Conservation (phyloP, 176 grass and related monocot genomes). For the Calamus simplicifolius region DNA sequence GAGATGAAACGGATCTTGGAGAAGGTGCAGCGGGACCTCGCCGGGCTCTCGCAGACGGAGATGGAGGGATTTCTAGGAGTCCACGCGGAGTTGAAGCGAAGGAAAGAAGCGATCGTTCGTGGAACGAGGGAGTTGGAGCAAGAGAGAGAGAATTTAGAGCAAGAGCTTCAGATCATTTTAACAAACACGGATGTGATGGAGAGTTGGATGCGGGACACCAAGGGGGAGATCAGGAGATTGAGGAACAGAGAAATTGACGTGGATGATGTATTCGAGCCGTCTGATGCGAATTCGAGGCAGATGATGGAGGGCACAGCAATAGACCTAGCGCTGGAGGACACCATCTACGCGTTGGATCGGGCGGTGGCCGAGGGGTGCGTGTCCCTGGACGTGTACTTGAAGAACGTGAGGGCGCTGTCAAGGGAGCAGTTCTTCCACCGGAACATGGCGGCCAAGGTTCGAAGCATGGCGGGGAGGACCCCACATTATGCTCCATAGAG, state of each 20-base stretch:
- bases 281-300: neutral
- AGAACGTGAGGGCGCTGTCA: constrained; percentile 6
- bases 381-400: constrained; percentile 9
- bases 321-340: constrained; percentile 1
- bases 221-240: neutral
- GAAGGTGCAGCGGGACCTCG: too few relatives aligned
- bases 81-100: constrained; percentile 6
- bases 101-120: neutral
- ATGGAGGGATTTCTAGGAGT: too few relatives aligned
- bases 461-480: too few relatives aligned
- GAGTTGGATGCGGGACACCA: constrained; percentile 5
- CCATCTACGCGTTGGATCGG: constrained; percentile 16
- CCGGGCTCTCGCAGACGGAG: too few relatives aligned
- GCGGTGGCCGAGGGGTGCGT: constrained; percentile 14
- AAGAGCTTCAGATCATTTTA: constrained; percentile 8
- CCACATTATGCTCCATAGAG: too few relatives aligned
- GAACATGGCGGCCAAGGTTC: too few relatives aligned
- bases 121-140: neutral
- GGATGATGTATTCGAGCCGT: neutral
- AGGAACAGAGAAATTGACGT: neutral
- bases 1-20: too few relatives aligned
- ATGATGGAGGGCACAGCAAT: neutral
- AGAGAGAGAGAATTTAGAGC: constrained; percentile 7
- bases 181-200: constrained; percentile 4
- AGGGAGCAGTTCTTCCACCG: constrained; percentile 26